Evolutionary conservation across 805 yeast genomes (phyloP).

Genomic region (Sporopachydermia quercuum): DNA sequence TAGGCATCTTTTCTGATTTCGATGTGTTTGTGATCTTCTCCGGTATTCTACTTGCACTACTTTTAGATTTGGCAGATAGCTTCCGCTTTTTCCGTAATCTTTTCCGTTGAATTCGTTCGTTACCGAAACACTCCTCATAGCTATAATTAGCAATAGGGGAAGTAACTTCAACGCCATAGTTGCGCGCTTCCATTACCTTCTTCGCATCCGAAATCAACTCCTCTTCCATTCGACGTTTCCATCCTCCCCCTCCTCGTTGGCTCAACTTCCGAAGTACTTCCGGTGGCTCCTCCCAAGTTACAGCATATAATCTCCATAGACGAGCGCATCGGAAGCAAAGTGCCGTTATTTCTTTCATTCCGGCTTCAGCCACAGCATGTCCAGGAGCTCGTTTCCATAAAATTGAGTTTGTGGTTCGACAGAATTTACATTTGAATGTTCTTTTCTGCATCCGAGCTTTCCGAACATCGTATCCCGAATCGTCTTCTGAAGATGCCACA

Average conservation of each 20-base stretch:
- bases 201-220: slow-evolving; percentile 27
- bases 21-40: slow-evolving; percentile 5
- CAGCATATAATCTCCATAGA: slow-evolving; percentile 83
- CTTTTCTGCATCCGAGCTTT: slow-evolving; percentile 28
- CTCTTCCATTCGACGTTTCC: slow-evolving; percentile 49
- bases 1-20: slow-evolving; percentile 8
- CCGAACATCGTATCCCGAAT: slow-evolving; percentile 48
- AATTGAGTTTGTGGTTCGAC: slow-evolving; percentile 37
- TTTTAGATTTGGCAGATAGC: too few species aligned
- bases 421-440: slow-evolving; percentile 53
- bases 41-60: too few species aligned
- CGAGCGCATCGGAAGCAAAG: slow-evolving; percentile 79
- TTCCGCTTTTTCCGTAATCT: background rate
- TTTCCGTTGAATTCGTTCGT: slow-evolving; percentile 12
- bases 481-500: slow-evolving; percentile 54
- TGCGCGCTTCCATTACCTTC: slow-evolving; percentile 40
- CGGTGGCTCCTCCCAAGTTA: slow-evolving; percentile 68
- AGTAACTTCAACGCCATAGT: background rate
- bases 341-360: slow-evolving; percentile 31
- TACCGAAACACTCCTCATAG: background rate
- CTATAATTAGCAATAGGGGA: too few species aligned
- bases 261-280: slow-evolving; percentile 39
- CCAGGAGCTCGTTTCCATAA: slow-evolving; percentile 70
- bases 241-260: slow-evolving; percentile 31
- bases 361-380: slow-evolving; percentile 22